Base-by-base conservation (phyloP, 805 yeast genomes). In the Maudiozyma saulgeensis region DNA sequence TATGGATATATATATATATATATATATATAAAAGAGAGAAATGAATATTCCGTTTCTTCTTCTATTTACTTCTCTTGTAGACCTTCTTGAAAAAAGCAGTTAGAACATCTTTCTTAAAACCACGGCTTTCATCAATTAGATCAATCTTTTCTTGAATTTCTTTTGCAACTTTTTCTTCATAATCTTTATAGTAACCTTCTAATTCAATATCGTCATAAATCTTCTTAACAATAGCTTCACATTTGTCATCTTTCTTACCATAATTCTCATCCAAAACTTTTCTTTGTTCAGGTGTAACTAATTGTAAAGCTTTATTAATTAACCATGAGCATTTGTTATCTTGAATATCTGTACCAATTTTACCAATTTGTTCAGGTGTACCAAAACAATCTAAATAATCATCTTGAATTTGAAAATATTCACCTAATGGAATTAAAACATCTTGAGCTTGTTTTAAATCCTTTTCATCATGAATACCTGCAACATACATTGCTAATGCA, bases 261-360 rank as follows among this genome's bases (percentile, higher is more conserved):
- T 93, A 93, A 75, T 93, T 87, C 44, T 75, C 82, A 63, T 93
- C 98, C 56, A 93, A 78, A 3, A 84, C 51, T 57, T 74, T 68
- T 69, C 97, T 84, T 74, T 93, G 97, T 55, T 82, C 93, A 41
- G 88, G 79, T 13, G 44, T 43, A 26, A 79, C 91, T 56, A 82
- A 72, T 66, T 83, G 77, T 60, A 93, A 78, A 7, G 99, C 99
- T 59, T 87, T 86, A 76, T 93, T 93, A 61, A 93, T 79, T 49
- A 93, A 82, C 99, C 99, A 93, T 42, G 96, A 86, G 71, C 99
- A 93, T 71, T 93, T 93, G 80, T 93, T 93, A 71, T 93, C 99
- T 73, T 86, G 86, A 64, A 93, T 93, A 68, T 93, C 99, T 52
- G 99, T 93, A 58, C 99, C 99, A 59, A 93, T 88, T 76, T 93